Conservation (phyloP, 371 early-diverging fungal species). For the Mortierella sp. region DNA sequence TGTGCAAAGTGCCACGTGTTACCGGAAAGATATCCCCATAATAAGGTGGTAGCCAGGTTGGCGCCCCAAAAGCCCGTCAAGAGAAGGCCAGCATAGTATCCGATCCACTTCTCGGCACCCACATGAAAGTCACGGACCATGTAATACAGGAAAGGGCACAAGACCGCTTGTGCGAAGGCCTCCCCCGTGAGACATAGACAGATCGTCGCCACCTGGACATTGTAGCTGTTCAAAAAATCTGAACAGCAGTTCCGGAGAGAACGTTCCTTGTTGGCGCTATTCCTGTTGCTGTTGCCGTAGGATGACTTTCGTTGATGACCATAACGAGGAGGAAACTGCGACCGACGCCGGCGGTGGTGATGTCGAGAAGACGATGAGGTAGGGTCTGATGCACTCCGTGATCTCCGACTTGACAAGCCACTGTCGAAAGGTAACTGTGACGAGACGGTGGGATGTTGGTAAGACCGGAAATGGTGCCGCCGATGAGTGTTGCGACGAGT, state of each 20-base stretch:
- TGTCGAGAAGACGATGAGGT: not conserved
- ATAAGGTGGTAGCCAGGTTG: constrained; percentile 29
- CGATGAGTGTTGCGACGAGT: not conserved
- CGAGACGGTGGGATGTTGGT: not conserved
- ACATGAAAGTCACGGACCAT: constrained; percentile 45
- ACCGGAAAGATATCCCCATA: constrained; percentile 45
- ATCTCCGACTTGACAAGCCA: not conserved
- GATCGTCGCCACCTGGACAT: constrained; percentile 32
- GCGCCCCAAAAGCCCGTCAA: constrained; percentile 42
- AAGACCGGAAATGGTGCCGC: constrained; percentile 15
- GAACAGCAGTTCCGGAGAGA: not conserved
- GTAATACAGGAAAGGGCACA: constrained; percentile 37
- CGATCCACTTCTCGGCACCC: constrained; percentile 38
- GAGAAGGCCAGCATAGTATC: constrained; percentile 39
- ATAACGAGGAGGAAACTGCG: constrained; percentile 2
- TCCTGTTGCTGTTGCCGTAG: not conserved
- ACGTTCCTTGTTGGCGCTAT: not conserved
- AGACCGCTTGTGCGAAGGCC: constrained; percentile 33
- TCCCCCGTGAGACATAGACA: constrained; percentile 36
- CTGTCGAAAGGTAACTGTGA: not conserved
- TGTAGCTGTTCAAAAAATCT: constrained; percentile 21
- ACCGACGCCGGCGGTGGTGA: not conserved
- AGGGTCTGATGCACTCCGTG: not conserved
- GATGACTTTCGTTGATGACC: constrained; percentile 4
- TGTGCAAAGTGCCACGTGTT: not conserved